Base-by-base conservation (phyloP, 495 filamentous ascomycete species). In the Penicillium egyptiacum region DNA sequence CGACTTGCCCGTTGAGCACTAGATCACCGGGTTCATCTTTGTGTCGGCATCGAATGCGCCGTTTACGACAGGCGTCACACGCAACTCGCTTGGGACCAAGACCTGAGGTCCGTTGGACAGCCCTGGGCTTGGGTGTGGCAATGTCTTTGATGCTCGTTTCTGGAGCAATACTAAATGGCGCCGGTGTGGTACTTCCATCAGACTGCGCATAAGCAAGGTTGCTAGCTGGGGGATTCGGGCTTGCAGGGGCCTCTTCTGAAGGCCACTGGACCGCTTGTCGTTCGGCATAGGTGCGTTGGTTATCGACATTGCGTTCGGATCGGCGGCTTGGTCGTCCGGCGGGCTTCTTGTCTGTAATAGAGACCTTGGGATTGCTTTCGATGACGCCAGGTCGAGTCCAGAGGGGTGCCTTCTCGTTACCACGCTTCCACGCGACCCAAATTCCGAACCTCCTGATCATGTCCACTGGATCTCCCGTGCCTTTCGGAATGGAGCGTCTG, bases 361-460 rank as follows among this genome's bases (percentile, higher is more conserved):
- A 74, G 26, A 77, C 68, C 54, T 78, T 79, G 33, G 73, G 62
- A 43, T 76, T 76, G 60, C 66, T 74, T 63, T 76, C 74, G 17
- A 79, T 73, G 26, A 71, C 72, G 28, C 79, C 78, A 5, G 78
- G 75, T 19, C 72, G 77, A 41, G 83, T 87, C 88, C 88, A 90
- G 52, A 80, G 74, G 30, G 88, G 83, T 25, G 87, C 81, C 48
- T 72, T 74, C 60, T 89, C 87, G 58, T 87, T 86, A 4, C 87
- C 87, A 49, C 85, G 85, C 62, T 90, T 90, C 86, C 86, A 89
- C 22, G 86, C 80, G 39, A 81, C 81, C 88, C 88, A 90, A 20
- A 87, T 77, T 3, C 85, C 87, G 58, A 90, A 89, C 23, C 57
- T 80, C 53, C 83, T 81, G 52, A 84, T 77, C 39, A 82, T 70